Base-by-base conservation (phyloP, 208 protist species). In the Leishmania turanica region DNA sequence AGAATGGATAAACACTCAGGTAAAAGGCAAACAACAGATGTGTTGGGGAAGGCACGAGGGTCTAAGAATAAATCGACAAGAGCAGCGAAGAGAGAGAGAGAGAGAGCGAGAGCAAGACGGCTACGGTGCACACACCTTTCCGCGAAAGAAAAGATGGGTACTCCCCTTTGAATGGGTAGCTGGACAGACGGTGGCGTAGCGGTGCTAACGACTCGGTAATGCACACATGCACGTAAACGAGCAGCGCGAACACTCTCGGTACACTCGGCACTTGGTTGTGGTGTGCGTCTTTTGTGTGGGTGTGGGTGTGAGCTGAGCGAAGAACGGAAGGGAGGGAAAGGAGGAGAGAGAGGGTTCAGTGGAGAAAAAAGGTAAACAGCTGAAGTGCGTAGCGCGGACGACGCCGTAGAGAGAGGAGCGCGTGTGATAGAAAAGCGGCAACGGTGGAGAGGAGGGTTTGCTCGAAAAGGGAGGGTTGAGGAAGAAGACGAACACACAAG, bases 81-180 rank as follows among this genome's bases (percentile, higher is more conserved):
- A 77, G 49, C 73, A 77, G 53, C 54, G 73, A 53, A 15, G 73
- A 72, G 37, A 49, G 34, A 74, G 69, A 15, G 73, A 72, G 37
- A 49, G 45, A 1, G 45, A n/a, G 73, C 21, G 34, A 74, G 42
- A 72, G 45, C 37, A 47, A n/a, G 15, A 66, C 15, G 54, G 37
- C 73, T 65, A 77, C 56, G 56, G 49, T 62, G 8, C 4, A 60
- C 71, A 75, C 49, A 60, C 71, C 51, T 40, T 75, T 51, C 31
- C 11, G 5, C 62, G n/a, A 49, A 8, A n/a, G 7, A 56, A 47
- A 53, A 40, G 31, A 60, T 60, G 31, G 31, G 71, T n/a, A 45
- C 11, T 7, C 51, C 15, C 34, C 27, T 45, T 42, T 40, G 5
- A 42, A 62, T 42, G 34, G 53, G 15, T 34, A 45, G 51, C 54